A percentile compares a stretch with the other conserved stretches of the same genome.
These are phyloP conservation scores for Pisolithus sp. DNA, from an alignment of 768 basidiomycete species.

Conservation along the genomic window DNA sequence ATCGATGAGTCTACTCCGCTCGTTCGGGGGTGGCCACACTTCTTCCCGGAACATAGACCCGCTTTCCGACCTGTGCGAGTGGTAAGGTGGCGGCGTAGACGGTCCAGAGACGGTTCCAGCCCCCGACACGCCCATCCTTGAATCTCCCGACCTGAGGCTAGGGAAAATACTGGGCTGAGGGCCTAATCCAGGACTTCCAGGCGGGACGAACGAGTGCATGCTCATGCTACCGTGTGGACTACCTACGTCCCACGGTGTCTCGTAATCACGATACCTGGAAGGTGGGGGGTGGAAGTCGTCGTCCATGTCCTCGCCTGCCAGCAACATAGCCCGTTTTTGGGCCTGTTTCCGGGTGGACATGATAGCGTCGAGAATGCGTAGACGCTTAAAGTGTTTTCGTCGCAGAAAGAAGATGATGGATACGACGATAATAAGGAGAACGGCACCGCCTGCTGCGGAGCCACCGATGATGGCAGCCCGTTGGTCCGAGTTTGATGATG, in stretches of 20 bases:
- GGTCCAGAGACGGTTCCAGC: background rate
- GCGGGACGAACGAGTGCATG: background rate
- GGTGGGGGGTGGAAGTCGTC: conserved; percentile 7
- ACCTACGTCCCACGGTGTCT: conserved; percentile 16
- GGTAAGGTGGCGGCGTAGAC: conserved; percentile 24
- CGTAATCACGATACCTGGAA: conserved; percentile 14
- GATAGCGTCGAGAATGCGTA: conserved; percentile 25
- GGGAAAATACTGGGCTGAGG: background rate
- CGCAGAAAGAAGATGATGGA: conserved; percentile 32
- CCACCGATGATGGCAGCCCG: conserved; percentile 40
- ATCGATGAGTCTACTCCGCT: conserved; percentile 19
- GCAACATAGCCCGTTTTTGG: conserved; percentile 15
- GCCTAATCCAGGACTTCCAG: background rate
- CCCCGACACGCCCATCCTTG: background rate
- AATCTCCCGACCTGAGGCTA: background rate
- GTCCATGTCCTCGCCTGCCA: conserved; percentile 21
- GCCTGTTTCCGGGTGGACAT: conserved; percentile 15
- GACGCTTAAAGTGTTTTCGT: conserved; percentile 31
- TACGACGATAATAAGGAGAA: conserved; percentile 31
- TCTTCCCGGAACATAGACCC: conserved; percentile 46
- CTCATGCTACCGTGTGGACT: background rate
- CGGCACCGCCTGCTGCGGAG: conserved; percentile 32
- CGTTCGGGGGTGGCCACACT: conserved; percentile 36
- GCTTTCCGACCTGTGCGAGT: conserved; percentile 34
- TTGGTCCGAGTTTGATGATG: conserved; percentile 4